Base-by-base conservation (phyloP, 305 asterid species). In the Nicotiana rustica region DNA sequence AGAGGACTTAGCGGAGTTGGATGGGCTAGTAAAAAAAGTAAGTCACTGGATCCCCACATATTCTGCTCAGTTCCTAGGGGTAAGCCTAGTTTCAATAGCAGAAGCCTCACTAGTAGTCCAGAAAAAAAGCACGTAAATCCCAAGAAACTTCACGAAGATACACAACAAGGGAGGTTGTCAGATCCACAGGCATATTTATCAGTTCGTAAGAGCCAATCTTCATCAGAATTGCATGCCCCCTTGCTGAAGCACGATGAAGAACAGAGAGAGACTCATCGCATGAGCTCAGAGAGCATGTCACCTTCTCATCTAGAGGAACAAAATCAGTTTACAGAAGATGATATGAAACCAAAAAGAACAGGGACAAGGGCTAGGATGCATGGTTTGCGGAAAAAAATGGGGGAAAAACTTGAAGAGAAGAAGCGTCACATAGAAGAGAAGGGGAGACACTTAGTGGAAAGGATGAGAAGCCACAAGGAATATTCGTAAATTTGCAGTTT, bases 361-460 rank as follows among this genome's bases (percentile, higher is more conserved):
- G 93, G 97, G 18, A 83, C 98, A 5, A 91, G 79, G 88, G 97
- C 94, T 77, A 89, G 93, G 73, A 88, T 96, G 97, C 92, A 88
- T 61, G 97, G 96, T 75, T 86, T 94, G 79, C 90, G 98, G 85
- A 93, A 94, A 92, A 94, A 91, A 87, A 88, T 94, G 93, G 97
- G 97, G 41, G 98, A 92, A 82, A 96, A 93, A 85, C 88, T 96
- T 18, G 98, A 93, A 89, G 96, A 92, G 59, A 96, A 89, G 92
- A 88, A 96, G 89, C 95, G 94, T 15, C 86, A 90, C 89, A 83
- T 94, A 47, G 99, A 94, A 87, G 99, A 92, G 89, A 94, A 83
- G 85, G 92, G 99, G 75, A 91, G 93, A 81, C 85, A 86, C 87
- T 88, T 96, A 19, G 97, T 94, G 18, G 97, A 93, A 87, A 91